These are phyloP conservation scores for Sphaerulina vaccinii DNA, from an alignment of 2,329 filamentous ascomycete species.

Conservation along the genomic window DNA sequence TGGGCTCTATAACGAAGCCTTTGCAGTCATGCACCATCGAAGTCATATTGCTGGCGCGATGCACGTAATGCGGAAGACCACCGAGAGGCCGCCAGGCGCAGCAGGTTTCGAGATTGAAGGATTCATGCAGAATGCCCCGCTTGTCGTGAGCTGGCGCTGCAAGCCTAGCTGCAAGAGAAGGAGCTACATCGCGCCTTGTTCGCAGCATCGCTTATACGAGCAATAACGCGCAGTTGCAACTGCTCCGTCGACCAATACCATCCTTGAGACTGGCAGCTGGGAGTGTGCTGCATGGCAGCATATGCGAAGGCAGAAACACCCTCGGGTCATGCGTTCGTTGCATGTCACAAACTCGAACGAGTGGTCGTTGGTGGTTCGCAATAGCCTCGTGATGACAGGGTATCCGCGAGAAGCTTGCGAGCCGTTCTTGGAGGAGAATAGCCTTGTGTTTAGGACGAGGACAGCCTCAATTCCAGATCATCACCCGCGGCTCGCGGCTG, in stretches of 20 bases:
- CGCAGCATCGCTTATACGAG: not conserved
- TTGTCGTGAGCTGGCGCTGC: conserved; percentile 8
- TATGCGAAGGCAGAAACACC: too few species aligned
- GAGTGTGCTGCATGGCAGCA: too few species aligned
- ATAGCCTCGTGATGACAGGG: too few species aligned
- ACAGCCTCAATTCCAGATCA: too few species aligned
- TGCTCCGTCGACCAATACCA: not conserved
- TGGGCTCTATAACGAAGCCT: conserved; percentile 1
- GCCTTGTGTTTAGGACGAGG: too few species aligned
- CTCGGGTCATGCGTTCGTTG: too few species aligned
- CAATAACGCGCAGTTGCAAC: not conserved
- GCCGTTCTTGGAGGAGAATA: not conserved
- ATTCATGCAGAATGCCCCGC: not conserved
- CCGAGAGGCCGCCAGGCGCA: conserved; percentile 11
- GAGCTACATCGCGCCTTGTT: not conserved
- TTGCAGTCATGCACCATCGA: conserved; percentile 4
- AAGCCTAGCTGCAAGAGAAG: conserved; percentile 1
- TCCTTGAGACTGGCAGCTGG: too few species aligned
- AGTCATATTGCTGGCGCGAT: conserved; percentile 1
- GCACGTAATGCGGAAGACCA: conserved; percentile 7
- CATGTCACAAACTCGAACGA: too few species aligned
- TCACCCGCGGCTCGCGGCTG: too few species aligned
- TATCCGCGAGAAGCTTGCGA: too few species aligned
- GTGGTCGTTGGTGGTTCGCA: too few species aligned
- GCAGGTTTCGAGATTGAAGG: conserved; percentile 10